A percentile compares a stretch with the other conserved stretches of the same genome.
Conservation (phyloP, 1,284 basidiomycete genomes). For the Sporisorium iseilematis-ciliati region DNA sequence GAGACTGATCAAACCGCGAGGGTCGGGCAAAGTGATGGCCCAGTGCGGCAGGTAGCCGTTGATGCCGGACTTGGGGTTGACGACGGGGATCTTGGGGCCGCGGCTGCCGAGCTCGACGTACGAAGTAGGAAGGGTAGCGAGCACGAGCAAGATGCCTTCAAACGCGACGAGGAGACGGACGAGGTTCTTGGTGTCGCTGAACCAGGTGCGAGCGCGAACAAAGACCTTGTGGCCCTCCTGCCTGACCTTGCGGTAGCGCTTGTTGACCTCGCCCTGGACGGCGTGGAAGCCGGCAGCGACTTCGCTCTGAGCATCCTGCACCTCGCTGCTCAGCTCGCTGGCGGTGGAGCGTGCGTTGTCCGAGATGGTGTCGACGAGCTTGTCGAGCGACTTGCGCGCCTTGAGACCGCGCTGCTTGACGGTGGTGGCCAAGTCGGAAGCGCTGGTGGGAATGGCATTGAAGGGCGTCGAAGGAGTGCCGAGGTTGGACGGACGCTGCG, state of each 20-base stretch:
- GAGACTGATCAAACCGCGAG: conserved; percentile 39
- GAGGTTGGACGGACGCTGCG: conserved; percentile 42
- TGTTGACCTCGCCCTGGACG: conserved; percentile 41
- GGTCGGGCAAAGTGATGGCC: conserved; percentile 54
- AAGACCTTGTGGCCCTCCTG: conserved; percentile 42
- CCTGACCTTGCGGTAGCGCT: conserved; percentile 42
- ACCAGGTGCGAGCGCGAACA: conserved; percentile 41
- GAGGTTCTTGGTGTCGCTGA: conserved; percentile 58
- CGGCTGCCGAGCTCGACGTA: conserved; percentile 50
- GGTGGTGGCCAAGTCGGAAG: conserved; percentile 27
- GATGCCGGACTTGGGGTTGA: conserved; percentile 51
- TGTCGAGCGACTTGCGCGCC: conserved; percentile 56
- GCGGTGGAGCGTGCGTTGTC: conserved; percentile 51
- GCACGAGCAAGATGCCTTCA: conserved; percentile 55
- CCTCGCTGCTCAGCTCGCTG: conserved; percentile 42
- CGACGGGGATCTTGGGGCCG: conserved; percentile 43
- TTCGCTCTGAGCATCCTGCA: conserved; percentile 51
- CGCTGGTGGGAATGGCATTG: conserved; percentile 28
- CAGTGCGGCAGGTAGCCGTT: conserved; percentile 54
- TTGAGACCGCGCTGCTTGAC: conserved; percentile 49
- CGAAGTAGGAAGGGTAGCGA: conserved; percentile 53
- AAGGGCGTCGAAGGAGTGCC: conserved; percentile 44
- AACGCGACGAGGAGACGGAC: conserved; percentile 51
- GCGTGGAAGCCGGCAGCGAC: conserved; percentile 44
- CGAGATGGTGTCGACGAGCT: conserved; percentile 49